Evolutionary conservation across 2,329 filamentous ascomycete species (phyloP).

Genomic region (Trematosphaeria pertusa): DNA sequence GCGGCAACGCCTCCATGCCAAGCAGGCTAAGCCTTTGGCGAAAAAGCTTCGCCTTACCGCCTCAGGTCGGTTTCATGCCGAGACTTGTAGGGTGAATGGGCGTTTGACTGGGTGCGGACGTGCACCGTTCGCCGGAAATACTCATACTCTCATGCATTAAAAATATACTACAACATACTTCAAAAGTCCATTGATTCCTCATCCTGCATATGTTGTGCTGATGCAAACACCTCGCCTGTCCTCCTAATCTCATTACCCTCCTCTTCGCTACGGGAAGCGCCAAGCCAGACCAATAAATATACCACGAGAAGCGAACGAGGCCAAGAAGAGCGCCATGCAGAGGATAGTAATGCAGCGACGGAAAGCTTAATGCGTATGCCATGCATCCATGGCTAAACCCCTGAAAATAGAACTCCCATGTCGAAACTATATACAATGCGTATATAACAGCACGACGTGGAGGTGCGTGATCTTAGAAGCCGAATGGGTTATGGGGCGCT

Average conservation of each 20-base stretch:
- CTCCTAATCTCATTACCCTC: no score
- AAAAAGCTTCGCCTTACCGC: slow-evolving; percentile 19
- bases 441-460: slow-evolving; percentile 6
- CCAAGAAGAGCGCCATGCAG: slow-evolving; percentile 12
- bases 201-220: no score
- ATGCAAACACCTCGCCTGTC: no score
- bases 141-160: slow-evolving; percentile 23
- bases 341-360: slow-evolving; percentile 4
- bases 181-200: no score
- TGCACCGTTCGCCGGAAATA: no score
- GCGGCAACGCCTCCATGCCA: not conserved
- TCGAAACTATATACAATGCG: slow-evolving; percentile 14
- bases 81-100: slow-evolving; percentile 6
- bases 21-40: slow-evolving; percentile 20
- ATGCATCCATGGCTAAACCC: no score
- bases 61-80: slow-evolving; percentile 11
- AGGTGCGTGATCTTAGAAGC: slow-evolving; percentile 59
- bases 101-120: no score
- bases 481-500: slow-evolving; percentile 76
- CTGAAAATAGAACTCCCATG: no score
- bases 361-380: no score
- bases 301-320: slow-evolving; percentile 7
- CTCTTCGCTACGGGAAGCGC: no score
- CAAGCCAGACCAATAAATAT: slow-evolving; percentile 7
- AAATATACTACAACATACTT: slow-evolving; percentile 4